Evolutionary conservation across 2,329 filamentous ascomycete species (phyloP).

Genomic region (Cercospora zeina): DNA sequence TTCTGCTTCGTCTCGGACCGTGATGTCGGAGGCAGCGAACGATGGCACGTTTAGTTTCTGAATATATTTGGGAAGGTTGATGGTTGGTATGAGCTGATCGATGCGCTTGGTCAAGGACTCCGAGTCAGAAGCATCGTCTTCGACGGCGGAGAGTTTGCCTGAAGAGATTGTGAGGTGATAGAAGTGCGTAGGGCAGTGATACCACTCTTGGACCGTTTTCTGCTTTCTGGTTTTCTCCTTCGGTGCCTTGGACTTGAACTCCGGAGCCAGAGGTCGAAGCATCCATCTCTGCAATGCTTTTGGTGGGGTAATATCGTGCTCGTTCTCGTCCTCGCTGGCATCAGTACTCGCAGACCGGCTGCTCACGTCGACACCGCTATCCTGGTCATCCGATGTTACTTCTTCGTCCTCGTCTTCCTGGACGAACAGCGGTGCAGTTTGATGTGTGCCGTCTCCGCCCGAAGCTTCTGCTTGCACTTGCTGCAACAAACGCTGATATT

Average conservation of each 20-base stretch:
- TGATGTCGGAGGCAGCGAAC: slow-evolving; percentile 32
- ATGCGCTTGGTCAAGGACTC: slow-evolving; percentile 29
- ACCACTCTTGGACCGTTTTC: slow-evolving; percentile 38
- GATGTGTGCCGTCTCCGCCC: slow-evolving; percentile 19
- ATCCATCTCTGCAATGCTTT: slow-evolving; percentile 38
- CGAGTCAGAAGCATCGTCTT: slow-evolving; percentile 26
- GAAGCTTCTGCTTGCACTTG: slow-evolving; percentile 26
- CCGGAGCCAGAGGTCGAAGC: slow-evolving; percentile 31
- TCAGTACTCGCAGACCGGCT: slow-evolving; percentile 3
- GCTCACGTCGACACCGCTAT: slow-evolving; percentile 37
- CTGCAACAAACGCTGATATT: slow-evolving; percentile 33
- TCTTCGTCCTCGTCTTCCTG: slow-evolving; percentile 28
- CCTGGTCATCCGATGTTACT: slow-evolving; percentile 25
- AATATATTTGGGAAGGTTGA: slow-evolving; percentile 41
- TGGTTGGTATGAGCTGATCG: slow-evolving; percentile 32
- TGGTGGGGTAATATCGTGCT: slow-evolving; percentile 22
- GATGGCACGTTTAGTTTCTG: slow-evolving; percentile 34
- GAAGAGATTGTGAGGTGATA: slow-evolving; percentile 34
- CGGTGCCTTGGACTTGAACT: slow-evolving; percentile 20
- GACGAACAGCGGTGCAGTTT: slow-evolving; percentile 27
- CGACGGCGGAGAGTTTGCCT: slow-evolving; percentile 32
- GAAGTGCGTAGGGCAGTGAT: slow-evolving; percentile 35
- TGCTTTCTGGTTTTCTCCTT: slow-evolving; percentile 8
- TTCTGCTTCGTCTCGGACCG: slow-evolving; percentile 28
- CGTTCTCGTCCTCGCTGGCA: slow-evolving; percentile 26